Base-by-base conservation (phyloP, 495 filamentous ascomycete genomes). In the Penicillium verhagenii region DNA sequence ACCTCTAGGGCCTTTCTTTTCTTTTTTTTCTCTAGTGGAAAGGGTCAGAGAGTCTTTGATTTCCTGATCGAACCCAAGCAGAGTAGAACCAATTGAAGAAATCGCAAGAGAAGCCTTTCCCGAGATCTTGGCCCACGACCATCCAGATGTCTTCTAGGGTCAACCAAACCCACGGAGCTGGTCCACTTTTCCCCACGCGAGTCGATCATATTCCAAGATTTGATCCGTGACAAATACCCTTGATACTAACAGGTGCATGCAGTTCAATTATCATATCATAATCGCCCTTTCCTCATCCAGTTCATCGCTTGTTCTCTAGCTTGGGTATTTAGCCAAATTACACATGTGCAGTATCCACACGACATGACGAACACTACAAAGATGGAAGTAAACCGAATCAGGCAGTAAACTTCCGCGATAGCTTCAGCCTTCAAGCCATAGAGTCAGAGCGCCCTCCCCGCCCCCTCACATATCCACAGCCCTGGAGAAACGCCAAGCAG, bases 161-260 rank as follows among this genome's bases (percentile, higher is more conserved):
- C 23, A 19, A 50, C 59, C 59, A 61, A 39, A 16, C 37, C 50
- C 40, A 28, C 39, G 60, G 54, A 52, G 13, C 48, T 38, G 21
- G 37, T 16, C 56, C 56, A 43, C 55, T 37, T 39, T 33, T 5
- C 56, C 58, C 57, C 64, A 64, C 50, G 54, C 57, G 45, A 64
- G 56, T 43, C 40, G 62, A 61, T 65, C 58, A n/a, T n/a, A n/a
- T n/a, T n/a, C n/a, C n/a, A 44, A 37, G 45, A 53, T 26, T 37
- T 35, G 26, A 4, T 49, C 11, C 31, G 18, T 57, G 48, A 57
- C 40, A 57, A 57, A 57, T 40, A 39, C 29, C n/a, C n/a, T n/a
- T n/a, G n/a, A n/a, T n/a, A n/a, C n/a, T n/a, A n/a, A n/a, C n/a
- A n/a, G n/a, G n/a, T n/a, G n/a, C n/a, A n/a, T n/a, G n/a, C n/a